Evolutionary conservation across 495 filamentous ascomycete species (phyloP).

Genomic region (Penicillium taxi): DNA sequence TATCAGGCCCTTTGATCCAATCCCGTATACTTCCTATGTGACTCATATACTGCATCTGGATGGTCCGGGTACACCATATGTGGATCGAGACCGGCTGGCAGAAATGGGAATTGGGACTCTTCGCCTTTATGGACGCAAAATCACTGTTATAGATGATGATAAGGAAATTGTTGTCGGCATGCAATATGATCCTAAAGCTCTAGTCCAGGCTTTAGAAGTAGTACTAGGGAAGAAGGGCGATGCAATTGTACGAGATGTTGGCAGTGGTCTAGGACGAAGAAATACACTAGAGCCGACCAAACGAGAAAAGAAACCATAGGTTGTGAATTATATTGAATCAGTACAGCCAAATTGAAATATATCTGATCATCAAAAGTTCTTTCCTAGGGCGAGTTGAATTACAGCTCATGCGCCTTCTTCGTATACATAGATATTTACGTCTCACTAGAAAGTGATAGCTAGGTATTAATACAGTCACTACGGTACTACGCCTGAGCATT

Average conservation of each 20-base stretch:
- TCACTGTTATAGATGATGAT: conserved; percentile 25
- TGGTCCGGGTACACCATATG: conserved; percentile 57
- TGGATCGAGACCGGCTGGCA: conserved; percentile 57
- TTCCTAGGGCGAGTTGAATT: too few species aligned
- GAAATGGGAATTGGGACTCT: conserved; percentile 68
- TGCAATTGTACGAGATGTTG: conserved; percentile 36
- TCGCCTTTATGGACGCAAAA: conserved; percentile 63
- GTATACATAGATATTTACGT: too few species aligned
- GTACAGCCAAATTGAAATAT: too few species aligned
- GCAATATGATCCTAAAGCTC: conserved; percentile 68
- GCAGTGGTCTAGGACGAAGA: conserved; percentile 50
- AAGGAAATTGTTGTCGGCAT: conserved; percentile 38
- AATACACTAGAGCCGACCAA: conserved; percentile 52
- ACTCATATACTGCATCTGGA: conserved; percentile 81
- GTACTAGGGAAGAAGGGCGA: conserved; percentile 65
- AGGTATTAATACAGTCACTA: too few species aligned
- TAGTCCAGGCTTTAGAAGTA: conserved; percentile 69
- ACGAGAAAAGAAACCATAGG: conserved; percentile 21
- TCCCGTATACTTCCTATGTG: conserved; percentile 54
- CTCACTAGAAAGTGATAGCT: too few species aligned
- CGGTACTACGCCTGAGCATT: too few species aligned
- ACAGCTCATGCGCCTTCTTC: too few species aligned
- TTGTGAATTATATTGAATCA: too few species aligned
- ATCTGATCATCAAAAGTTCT: too few species aligned
- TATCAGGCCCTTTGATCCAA: conserved; percentile 6